Percentiles rank a stretch among this genome's conserved stretches.
Conservation (phyloP, 176 grass and related monocot species). For the Oryza punctata region DNA sequence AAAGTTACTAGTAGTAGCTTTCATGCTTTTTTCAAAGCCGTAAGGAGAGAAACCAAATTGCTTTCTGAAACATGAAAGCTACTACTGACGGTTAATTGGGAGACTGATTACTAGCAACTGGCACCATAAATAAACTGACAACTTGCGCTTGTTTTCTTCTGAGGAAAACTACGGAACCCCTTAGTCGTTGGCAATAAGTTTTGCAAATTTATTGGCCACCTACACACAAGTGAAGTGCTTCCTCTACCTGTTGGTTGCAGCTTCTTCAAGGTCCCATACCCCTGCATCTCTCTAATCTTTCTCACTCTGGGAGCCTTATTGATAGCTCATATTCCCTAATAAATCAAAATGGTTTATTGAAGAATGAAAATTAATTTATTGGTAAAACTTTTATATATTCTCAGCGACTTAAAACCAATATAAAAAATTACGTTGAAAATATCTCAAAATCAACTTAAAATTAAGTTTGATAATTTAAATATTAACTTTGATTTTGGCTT, state of each 20-base stretch:
- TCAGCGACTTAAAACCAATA: no score
- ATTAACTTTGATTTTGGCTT: no score
- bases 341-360: no score
- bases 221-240: background rate
- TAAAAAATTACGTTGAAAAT: no score
- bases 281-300: background rate
- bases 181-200: constrained; percentile 12
- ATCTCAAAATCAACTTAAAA: no score
- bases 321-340: no score
- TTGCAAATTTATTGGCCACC: constrained; percentile 27
- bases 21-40: background rate
- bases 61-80: constrained; percentile 7
- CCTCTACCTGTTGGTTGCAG: background rate
- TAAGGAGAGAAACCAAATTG: no score
- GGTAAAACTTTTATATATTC: no score
- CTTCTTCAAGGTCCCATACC: background rate
- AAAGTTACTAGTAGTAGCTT: background rate
- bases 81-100: background rate
- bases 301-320: no score
- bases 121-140: background rate
- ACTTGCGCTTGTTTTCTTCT: background rate
- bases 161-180: background rate
- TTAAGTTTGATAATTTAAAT: no score
- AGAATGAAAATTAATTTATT: no score
- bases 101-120: background rate